Conservation (phyloP, 345 rosid genomes). For the Nephelium lappaceum region DNA sequence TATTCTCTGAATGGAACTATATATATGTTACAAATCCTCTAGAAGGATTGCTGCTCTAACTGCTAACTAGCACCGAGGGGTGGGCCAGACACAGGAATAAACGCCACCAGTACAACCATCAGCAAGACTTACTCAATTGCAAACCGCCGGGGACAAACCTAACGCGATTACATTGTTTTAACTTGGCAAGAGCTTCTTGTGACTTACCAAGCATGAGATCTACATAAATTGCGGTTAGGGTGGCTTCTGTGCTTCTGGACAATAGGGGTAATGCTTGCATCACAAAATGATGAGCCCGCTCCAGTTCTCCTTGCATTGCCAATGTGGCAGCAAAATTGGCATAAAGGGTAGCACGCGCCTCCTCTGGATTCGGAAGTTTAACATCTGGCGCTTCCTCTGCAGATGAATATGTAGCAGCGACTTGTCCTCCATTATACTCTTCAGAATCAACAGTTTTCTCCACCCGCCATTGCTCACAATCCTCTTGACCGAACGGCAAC, state of each 20-base stretch:
- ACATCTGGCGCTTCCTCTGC: conserved; percentile 35
- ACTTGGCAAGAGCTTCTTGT: conserved; percentile 75
- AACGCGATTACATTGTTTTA: conserved; percentile 69
- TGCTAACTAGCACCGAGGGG: conserved; percentile 35
- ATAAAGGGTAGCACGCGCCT: conserved; percentile 83
- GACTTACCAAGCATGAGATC: conserved; percentile 75
- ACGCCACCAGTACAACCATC: conserved; percentile 28
- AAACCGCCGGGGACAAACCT: conserved; percentile 59
- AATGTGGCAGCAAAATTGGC: conserved; percentile 68
- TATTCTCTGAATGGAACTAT: conserved; percentile 60
- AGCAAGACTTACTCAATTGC: conserved; percentile 32
- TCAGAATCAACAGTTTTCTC: conserved; percentile 61
- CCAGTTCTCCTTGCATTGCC: conserved; percentile 78
- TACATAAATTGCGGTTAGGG: conserved; percentile 75
- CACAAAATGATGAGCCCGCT: conserved; percentile 63
- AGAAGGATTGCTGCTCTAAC: conserved; percentile 55
- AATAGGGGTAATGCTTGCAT: conserved; percentile 56
- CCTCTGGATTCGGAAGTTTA: conserved; percentile 73
- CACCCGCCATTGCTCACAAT: conserved; percentile 60
- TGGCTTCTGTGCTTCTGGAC: conserved; percentile 69
- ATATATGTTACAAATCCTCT: conserved; percentile 71
- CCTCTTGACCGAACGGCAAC: conserved; percentile 72
- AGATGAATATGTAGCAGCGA: conserved; percentile 35
- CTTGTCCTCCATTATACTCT: conserved; percentile 55
- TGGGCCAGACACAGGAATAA: conserved; percentile 28